Conservation (phyloP, 257 asterid genomes). For the Hygrophila difformis region DNA sequence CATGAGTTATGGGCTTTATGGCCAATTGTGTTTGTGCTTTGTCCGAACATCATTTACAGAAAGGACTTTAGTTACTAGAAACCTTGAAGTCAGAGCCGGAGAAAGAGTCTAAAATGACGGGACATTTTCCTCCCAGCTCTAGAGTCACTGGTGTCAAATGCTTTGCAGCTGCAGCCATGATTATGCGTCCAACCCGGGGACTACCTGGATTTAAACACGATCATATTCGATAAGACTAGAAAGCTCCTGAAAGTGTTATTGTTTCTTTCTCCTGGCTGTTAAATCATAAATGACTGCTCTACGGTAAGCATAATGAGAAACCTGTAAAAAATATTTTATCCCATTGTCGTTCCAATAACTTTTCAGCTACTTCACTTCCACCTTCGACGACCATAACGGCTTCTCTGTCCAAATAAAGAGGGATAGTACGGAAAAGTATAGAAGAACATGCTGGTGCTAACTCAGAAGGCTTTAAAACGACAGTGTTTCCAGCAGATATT, state of each 20-base stretch:
- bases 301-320: neutral
- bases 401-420: slow-evolving; percentile 61
- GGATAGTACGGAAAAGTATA: slow-evolving; percentile 42
- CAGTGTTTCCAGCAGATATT: slow-evolving; percentile 81
- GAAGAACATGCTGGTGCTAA: slow-evolving; percentile 74
- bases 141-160: slow-evolving; percentile 63
- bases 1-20: too few relatives aligned
- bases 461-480: slow-evolving; percentile 70
- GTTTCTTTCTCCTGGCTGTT: too few relatives aligned
- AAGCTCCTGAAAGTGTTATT: slow-evolving; percentile 2
- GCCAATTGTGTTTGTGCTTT: neutral
- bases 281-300: neutral
- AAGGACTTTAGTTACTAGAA: neutral
- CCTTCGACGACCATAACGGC: slow-evolving; percentile 72
- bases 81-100: slow-evolving; percentile 21
- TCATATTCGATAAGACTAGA: neutral
- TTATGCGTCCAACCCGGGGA: slow-evolving; percentile 40
- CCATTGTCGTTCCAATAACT: slow-evolving; percentile 66
- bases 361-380: slow-evolving; percentile 51
- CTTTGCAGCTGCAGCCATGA: slow-evolving; percentile 64
- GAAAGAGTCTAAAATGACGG: slow-evolving; percentile 62
- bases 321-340: slow-evolving; percentile 91
- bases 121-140: slow-evolving; percentile 89
- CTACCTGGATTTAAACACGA: slow-evolving; percentile 31
- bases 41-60: neutral